Percentiles rank a stretch among this genome's conserved stretches.
Evolutionary conservation across 805 yeast species (phyloP).

Genomic region (Cyberlindnera bimundalis): DNA sequence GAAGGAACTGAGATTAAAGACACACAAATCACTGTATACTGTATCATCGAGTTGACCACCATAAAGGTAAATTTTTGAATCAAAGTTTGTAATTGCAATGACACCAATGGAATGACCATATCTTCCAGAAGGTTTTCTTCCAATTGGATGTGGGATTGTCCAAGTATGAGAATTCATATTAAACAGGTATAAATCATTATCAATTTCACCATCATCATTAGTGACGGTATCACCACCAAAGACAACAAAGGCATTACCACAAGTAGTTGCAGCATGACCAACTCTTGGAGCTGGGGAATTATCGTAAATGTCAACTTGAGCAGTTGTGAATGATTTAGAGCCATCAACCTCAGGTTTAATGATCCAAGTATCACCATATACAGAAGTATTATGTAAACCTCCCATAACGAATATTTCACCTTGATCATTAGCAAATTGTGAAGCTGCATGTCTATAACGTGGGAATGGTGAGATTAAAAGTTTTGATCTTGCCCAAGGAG

Average conservation of each 20-base stretch:
- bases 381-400: constrained; percentile 88
- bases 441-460: constrained; percentile 87
- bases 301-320: constrained; percentile 65
- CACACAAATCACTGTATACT: constrained; percentile 77
- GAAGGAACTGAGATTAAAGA: constrained; percentile 83
- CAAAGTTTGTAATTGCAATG: constrained; percentile 56
- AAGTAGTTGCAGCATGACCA: constrained; percentile 87
- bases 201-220: constrained; percentile 72
- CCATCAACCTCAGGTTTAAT: constrained; percentile 46
- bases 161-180: constrained; percentile 73
- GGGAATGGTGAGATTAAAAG: constrained; percentile 84
- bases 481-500: constrained; percentile 67
- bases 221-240: constrained; percentile 97
- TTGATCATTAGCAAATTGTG: constrained; percentile 69
- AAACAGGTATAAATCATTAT: constrained; percentile 85
- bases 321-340: constrained; percentile 35
- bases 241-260: constrained; percentile 92
- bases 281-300: constrained; percentile 93
- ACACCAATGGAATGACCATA: constrained; percentile 92
- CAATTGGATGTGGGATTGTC: constrained; percentile 74
- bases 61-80: constrained; percentile 67
- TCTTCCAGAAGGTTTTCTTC: constrained; percentile 82
- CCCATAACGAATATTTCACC: constrained; percentile 90
- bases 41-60: constrained; percentile 94
- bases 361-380: constrained; percentile 95